Percentiles rank a stretch among this genome's conserved stretches.
Evolutionary conservation across 2,329 filamentous ascomycete genomes (phyloP).

Genomic region (Cordyceps farinosa): DNA sequence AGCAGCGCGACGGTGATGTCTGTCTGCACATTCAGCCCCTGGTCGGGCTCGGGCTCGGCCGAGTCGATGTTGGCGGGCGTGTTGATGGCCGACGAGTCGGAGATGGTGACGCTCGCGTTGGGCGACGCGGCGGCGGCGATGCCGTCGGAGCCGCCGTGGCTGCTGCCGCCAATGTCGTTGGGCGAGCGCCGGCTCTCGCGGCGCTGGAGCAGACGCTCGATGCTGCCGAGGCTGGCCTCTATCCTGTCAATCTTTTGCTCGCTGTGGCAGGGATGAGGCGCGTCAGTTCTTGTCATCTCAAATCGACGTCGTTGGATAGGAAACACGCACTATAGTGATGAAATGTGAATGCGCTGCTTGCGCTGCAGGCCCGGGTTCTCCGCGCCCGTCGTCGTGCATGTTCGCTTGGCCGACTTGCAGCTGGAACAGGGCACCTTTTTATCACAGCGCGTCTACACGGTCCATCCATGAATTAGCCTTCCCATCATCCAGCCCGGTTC

Average conservation of each 20-base stretch:
- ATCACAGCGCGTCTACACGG: conserved; percentile 43
- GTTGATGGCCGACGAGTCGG: conserved; percentile 16
- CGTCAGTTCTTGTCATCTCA: neutral
- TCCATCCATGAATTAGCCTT: neutral
- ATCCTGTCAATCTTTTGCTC: conserved; percentile 52
- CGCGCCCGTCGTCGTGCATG: conserved; percentile 53
- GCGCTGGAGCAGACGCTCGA: conserved; percentile 40
- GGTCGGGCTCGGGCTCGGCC: conserved; percentile 28
- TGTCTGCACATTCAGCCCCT: conserved; percentile 47
- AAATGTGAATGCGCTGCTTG: conserved; percentile 55
- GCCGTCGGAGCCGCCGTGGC: conserved; percentile 37
- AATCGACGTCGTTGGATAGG: too few relatives aligned
- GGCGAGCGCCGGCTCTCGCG: conserved; percentile 33
- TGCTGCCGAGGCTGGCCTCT: conserved; percentile 42
- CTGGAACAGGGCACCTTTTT: conserved; percentile 57
- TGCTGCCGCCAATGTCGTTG: conserved; percentile 31
- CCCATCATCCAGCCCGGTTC: neutral
- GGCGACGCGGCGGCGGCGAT: neutral
- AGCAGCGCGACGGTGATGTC: conserved; percentile 52
- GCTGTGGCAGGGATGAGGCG: conserved; percentile 29
- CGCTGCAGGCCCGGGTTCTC: conserved; percentile 53
- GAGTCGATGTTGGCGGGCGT: conserved; percentile 16
- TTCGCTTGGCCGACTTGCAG: conserved; percentile 50
- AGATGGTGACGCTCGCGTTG: conserved; percentile 15
- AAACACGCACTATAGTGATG: conserved; percentile 54